These are phyloP conservation scores for Penicillium pulvis DNA, from an alignment of 495 filamentous ascomycete genomes.

Conservation along the genomic window DNA sequence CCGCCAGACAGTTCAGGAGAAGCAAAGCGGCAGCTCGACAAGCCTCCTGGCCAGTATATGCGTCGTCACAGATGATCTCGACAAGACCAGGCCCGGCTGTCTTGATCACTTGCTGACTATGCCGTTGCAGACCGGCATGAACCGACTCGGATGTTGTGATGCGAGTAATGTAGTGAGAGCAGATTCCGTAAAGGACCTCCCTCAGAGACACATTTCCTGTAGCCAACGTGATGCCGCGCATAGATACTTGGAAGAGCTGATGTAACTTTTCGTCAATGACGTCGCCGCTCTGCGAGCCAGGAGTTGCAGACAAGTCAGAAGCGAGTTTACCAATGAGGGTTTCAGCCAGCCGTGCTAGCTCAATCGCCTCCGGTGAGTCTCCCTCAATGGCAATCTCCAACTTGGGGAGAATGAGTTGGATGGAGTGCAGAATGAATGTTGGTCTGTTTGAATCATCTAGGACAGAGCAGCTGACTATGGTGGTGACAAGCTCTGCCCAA, in stretches of 20 bases:
- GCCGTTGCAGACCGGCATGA: conserved; percentile 50
- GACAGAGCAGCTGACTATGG: conserved; percentile 76
- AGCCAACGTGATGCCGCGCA: conserved; percentile 73
- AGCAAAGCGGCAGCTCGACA: conserved; percentile 84
- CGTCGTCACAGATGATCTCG: conserved; percentile 90
- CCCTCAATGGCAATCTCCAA: conserved; percentile 71
- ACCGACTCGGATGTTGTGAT: conserved; percentile 54
- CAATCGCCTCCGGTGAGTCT: conserved; percentile 63
- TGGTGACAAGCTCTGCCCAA: conserved; percentile 79
- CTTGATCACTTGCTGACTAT: conserved; percentile 75
- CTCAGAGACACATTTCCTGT: conserved; percentile 69
- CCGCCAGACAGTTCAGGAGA: conserved; percentile 69
- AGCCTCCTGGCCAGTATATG: conserved; percentile 75
- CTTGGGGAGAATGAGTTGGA: conserved; percentile 84
- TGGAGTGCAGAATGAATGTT: conserved; percentile 76
- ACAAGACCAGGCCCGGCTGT: conserved; percentile 75
- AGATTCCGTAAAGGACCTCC: conserved; percentile 83
- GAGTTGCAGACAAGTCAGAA: conserved; percentile 48
- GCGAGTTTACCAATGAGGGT: conserved; percentile 74
- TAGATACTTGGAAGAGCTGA: conserved; percentile 82
- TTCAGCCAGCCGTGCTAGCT: conserved; percentile 76
- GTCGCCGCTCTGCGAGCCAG: conserved; percentile 58
- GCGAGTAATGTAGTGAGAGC: conserved; percentile 77
- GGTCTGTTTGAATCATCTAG: conserved; percentile 67
- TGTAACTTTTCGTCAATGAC: conserved; percentile 85